Percentiles rank a stretch among this genome's conserved stretches.
Conservation (phyloP, 306 rosid genomes). For the Vicia faba region DNA sequence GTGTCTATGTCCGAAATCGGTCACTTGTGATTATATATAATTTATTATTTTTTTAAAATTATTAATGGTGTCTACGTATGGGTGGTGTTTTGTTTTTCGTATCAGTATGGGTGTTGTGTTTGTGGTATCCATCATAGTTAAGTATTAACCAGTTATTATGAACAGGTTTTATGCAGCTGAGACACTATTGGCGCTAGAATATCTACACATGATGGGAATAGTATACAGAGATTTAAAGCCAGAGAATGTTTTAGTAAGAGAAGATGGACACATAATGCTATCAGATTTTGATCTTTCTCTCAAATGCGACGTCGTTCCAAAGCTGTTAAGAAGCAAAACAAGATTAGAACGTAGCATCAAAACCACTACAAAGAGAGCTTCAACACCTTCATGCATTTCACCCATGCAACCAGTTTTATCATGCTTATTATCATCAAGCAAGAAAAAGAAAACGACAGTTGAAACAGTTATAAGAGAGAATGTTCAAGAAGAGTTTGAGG, state of each 20-base stretch:
- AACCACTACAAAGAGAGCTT: conserved; percentile 41
- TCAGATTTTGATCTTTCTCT: conserved; percentile 95
- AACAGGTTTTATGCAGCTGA: conserved; percentile 93
- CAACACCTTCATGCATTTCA: conserved; percentile 57
- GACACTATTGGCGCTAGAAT: conserved; percentile 79
- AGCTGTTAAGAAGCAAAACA: conserved; percentile 56
- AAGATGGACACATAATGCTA: conserved; percentile 94
- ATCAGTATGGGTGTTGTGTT: not conserved
- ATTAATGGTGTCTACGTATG: no score
- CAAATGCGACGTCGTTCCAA: conserved; percentile 90
- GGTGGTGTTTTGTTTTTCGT: no score
- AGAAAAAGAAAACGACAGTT: conserved; percentile 52
- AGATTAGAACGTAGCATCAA: conserved; percentile 39
- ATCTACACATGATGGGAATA: conserved; percentile 98
- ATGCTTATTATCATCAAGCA: conserved; percentile 64
- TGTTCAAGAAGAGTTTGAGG: conserved; percentile 48
- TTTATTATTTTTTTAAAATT: no score
- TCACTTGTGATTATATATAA: no score
- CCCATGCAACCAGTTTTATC: conserved; percentile 92
- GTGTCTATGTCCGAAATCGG: no score
- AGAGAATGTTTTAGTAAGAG: conserved; percentile 89
- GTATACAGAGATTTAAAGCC: conserved; percentile 97
- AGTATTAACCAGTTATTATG: not conserved
- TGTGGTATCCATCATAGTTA: not conserved
- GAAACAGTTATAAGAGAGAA: conserved; percentile 66